phyloP scores from a whole-genome alignment of 805 yeast genomes.

The Komagataella ulmi region DNA sequence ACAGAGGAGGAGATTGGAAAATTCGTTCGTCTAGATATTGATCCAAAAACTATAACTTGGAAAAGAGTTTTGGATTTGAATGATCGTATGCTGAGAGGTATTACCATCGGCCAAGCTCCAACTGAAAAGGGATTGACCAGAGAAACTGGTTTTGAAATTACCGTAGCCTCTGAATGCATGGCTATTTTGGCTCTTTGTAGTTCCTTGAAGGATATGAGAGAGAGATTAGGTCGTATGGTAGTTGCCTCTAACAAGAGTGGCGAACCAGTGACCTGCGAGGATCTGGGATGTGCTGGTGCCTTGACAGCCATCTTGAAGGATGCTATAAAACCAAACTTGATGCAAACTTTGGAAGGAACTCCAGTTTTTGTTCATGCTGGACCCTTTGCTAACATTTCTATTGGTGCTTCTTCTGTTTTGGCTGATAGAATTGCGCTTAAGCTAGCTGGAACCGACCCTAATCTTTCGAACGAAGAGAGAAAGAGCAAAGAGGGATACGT shows the following conservation, averaged over 20 bases:
- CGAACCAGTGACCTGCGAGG: slow-evolving; percentile 85
- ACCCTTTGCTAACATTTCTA: slow-evolving; percentile 94
- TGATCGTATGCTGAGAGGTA: slow-evolving; percentile 80
- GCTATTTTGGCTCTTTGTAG: slow-evolving; percentile 83
- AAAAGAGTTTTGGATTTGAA: slow-evolving; percentile 90
- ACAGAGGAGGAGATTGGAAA: slow-evolving; percentile 59
- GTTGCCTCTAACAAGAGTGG: slow-evolving; percentile 70
- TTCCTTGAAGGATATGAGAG: slow-evolving; percentile 71
- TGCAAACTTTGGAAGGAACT: slow-evolving; percentile 97
- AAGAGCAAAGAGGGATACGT: slow-evolving; percentile 58
- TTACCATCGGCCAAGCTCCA: slow-evolving; percentile 84
- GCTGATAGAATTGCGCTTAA: slow-evolving; percentile 91
- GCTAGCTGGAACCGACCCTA: slow-evolving; percentile 57
- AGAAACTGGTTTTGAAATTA: slow-evolving; percentile 85
- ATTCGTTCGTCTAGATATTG: slow-evolving; percentile 79
- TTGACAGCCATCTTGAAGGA: slow-evolving; percentile 89
- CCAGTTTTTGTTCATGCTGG: slow-evolving; percentile 98
- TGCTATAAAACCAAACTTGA: slow-evolving; percentile 89
- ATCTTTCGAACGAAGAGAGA: slow-evolving; percentile 11
- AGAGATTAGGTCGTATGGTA: slow-evolving; percentile 79
- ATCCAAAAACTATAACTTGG: slow-evolving; percentile 83
- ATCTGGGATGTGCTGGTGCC: slow-evolving; percentile 93
- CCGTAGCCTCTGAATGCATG: slow-evolving; percentile 95
- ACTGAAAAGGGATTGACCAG: slow-evolving; percentile 86
- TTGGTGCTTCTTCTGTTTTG: slow-evolving; percentile 89